Conservation (phyloP, 2,329 filamentous ascomycete species). For the Leptographium flavum region DNA sequence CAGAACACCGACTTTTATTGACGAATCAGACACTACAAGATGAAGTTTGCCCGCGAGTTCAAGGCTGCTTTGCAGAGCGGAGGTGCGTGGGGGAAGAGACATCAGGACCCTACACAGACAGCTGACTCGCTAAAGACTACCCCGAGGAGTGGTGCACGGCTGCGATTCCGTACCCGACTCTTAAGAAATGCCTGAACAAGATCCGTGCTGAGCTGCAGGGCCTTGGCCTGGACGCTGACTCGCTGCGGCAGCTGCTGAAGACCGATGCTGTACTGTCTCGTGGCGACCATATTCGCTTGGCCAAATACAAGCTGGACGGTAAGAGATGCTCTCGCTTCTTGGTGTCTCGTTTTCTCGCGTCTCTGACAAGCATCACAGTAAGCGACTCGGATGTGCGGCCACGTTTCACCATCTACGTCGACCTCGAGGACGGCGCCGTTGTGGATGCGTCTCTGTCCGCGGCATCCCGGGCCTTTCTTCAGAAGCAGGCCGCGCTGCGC, state of each 20-base stretch:
- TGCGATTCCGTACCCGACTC: conserved; percentile 68
- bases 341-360: not conserved
- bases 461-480: conserved; percentile 48
- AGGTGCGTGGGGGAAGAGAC: conserved; percentile 1
- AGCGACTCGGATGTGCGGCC: conserved; percentile 36
- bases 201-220: conserved; percentile 56
- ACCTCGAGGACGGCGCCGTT: conserved; percentile 50
- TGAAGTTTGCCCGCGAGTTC: conserved; percentile 82
- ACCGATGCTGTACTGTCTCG: conserved; percentile 25
- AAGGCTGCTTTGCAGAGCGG: conserved; percentile 42
- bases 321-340: conserved; percentile 8
- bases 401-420: conserved; percentile 55
- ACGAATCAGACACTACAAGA: conserved; percentile 21
- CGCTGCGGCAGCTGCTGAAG: conserved; percentile 49
- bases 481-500: conserved; percentile 33
- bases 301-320: conserved; percentile 41
- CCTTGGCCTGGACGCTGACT: conserved; percentile 59
- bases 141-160: conserved; percentile 57
- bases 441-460: conserved; percentile 55
- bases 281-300: conserved; percentile 15
- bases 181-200: conserved; percentile 82
- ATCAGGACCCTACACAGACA: too few relatives aligned
- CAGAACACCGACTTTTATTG: not conserved
- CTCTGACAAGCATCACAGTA: too few relatives aligned
- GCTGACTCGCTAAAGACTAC: conserved; percentile 35